Base-by-base conservation (phyloP, 345 rosid genomes). In the Linum tenue region DNA sequence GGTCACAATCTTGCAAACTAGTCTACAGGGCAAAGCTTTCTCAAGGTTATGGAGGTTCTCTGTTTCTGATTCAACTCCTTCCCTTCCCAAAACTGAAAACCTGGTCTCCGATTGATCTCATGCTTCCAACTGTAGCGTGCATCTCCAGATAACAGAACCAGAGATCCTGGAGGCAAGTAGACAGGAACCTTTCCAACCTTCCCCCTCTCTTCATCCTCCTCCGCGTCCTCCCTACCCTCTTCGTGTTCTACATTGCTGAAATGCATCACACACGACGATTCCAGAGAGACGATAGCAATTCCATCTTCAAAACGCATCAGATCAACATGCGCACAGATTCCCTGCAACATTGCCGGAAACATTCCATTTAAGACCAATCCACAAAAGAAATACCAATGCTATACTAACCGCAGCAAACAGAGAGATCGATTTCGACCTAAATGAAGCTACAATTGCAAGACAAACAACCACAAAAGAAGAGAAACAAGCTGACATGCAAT, bases 71-170 rank as follows among this genome's bases (percentile, higher is more conserved):
- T 72, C 63, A 92, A 63, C 64, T 90, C 94, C 76, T 69, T 55
- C 51, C 88, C 94, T 38, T 79, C 79, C 97, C 94, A 92, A 9
- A 80, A 68, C 72, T 92, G 98, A 80, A 86, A 83, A 64, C 90
- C 91, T n/a, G 87, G 85, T 55, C 80, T 84, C 55, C 98, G 83
- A 64, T 86, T 92, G 39, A 92, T 92, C 73, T 92, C 94, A 39
- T 92, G 97, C 77, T 86, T 92, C 98, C 98, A 92, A 0, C 3
- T 66, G 74, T 86, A 90, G 43, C 97, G 86, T 73, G 97, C 97
- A 58, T 86, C 94, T 64, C 87, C 85, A 0, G 85, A 87, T 86
- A 92, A 72, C n/a, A 92, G 53, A 71, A 92, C 86, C 15, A 92
- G 80, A 57, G 91, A 92, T 59, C 98, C 98, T 1, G 91, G 87